Conservation (phyloP, 2,329 filamentous ascomycete species). For the Basipetospora chlamydospora region DNA sequence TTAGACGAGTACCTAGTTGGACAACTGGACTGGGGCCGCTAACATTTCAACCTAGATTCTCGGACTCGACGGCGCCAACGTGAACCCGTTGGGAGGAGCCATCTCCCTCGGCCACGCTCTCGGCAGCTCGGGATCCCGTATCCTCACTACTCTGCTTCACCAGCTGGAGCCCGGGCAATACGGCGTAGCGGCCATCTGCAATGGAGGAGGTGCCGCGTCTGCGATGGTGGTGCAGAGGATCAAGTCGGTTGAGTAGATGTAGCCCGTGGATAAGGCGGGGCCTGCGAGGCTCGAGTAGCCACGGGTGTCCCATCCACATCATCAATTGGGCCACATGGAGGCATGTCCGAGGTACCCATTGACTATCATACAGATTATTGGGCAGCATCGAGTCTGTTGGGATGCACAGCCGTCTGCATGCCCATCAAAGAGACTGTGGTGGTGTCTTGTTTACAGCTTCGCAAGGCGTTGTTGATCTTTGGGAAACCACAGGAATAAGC, state of each 20-base stretch:
- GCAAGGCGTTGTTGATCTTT: too few species aligned
- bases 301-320: too few species aligned
- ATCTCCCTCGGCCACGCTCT: constrained; percentile 86
- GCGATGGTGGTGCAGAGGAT: constrained; percentile 83
- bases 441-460: too few species aligned
- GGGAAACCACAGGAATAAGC: too few species aligned
- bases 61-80: constrained; percentile 60
- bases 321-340: too few species aligned
- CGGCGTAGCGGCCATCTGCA: constrained; percentile 90
- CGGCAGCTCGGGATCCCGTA: constrained; percentile 84
- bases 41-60: constrained; percentile 42
- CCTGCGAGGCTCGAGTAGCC: too few species aligned
- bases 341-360: too few species aligned
- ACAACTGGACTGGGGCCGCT: too few species aligned
- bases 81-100: constrained; percentile 81
- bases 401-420: too few species aligned
- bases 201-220: constrained; percentile 84
- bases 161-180: constrained; percentile 88
- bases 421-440: too few species aligned
- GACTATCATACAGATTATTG: too few species aligned
- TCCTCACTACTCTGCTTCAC: constrained; percentile 78
- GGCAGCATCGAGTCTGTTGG: background rate
- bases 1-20: too few species aligned
- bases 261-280: background rate
- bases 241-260: constrained; percentile 33